A percentile compares a stretch with the other conserved stretches of the same genome.
Conservation (phyloP, 2,329 filamentous ascomycete genomes). For the Paecilomyces sp. region DNA sequence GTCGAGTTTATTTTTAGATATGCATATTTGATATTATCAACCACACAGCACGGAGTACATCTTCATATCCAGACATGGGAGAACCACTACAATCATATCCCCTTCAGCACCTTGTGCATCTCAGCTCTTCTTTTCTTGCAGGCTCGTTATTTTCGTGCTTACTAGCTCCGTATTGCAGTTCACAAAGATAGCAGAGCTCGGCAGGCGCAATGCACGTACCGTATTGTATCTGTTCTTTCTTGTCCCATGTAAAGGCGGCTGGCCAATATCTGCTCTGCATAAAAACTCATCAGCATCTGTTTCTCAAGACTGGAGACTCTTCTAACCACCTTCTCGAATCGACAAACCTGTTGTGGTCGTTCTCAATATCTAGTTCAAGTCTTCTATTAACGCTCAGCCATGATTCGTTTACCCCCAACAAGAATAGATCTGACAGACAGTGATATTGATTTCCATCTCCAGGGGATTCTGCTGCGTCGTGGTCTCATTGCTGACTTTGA, state of each 20-base stretch:
- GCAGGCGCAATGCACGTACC: background rate
- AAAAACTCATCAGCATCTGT: background rate
- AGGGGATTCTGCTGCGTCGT: constrained; percentile 12
- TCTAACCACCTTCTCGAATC: background rate
- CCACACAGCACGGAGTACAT: too few species aligned
- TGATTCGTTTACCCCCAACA: constrained; percentile 29
- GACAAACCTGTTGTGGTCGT: background rate
- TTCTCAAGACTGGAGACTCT: background rate
- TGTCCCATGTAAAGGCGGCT: background rate
- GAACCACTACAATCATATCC: background rate
- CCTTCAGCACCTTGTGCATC: background rate
- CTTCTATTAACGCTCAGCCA: constrained; percentile 5
- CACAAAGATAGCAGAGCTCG: background rate
- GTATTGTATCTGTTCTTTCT: background rate
- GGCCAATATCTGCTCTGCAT: background rate
- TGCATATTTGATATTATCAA: background rate
- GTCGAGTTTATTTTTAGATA: background rate
- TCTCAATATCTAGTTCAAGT: background rate
- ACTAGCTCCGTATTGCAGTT: background rate
- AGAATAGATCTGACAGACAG: constrained; percentile 23
- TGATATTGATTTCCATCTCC: constrained; percentile 25
- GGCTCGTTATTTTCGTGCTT: background rate
- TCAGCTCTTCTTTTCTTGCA: background rate
- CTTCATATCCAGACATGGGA: too few species aligned
- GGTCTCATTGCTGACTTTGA: constrained; percentile 10